Evolutionary conservation across 345 rosid genomes (phyloP).

Genomic region (Citrus medica): DNA sequence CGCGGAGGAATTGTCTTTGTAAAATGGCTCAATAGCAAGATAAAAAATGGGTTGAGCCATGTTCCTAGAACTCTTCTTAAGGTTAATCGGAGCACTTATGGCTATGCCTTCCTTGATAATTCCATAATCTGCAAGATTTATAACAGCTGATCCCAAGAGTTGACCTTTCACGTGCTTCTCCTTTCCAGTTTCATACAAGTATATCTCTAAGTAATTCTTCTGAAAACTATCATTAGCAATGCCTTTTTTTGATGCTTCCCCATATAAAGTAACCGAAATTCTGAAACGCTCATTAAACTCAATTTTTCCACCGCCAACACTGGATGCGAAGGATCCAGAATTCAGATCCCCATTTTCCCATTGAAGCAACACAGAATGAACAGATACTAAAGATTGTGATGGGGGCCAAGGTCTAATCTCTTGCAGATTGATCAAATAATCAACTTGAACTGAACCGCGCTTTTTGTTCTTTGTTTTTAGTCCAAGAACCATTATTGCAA

Average conservation of each 20-base stretch:
- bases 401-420: conserved; percentile 89
- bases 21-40: conserved; percentile 58
- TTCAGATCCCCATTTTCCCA: conserved; percentile 72
- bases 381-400: conserved; percentile 40
- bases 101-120: conserved; percentile 41
- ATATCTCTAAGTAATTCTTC: conserved; percentile 66
- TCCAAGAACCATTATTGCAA: conserved; percentile 59
- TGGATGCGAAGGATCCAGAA: conserved; percentile 59
- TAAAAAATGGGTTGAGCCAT: conserved; percentile 48
- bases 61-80: conserved; percentile 61
- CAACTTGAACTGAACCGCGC: conserved; percentile 30
- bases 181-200: conserved; percentile 63
- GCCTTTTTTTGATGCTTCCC: conserved; percentile 47
- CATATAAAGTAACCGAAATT: conserved; percentile 46
- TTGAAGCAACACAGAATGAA: conserved; percentile 59
- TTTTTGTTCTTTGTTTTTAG: conserved; percentile 54
- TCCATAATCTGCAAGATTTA: conserved; percentile 83
- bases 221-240: conserved; percentile 41
- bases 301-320: conserved; percentile 53
- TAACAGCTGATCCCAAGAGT: conserved; percentile 65
- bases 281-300: conserved; percentile 61
- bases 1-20: conserved; percentile 37
- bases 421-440: conserved; percentile 43
- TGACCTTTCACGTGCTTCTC: conserved; percentile 66
- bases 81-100: conserved; percentile 47